These are phyloP conservation scores for Fusarium pseudonygamai DNA, from an alignment of 2,329 filamentous ascomycete species.

Conservation along the genomic window DNA sequence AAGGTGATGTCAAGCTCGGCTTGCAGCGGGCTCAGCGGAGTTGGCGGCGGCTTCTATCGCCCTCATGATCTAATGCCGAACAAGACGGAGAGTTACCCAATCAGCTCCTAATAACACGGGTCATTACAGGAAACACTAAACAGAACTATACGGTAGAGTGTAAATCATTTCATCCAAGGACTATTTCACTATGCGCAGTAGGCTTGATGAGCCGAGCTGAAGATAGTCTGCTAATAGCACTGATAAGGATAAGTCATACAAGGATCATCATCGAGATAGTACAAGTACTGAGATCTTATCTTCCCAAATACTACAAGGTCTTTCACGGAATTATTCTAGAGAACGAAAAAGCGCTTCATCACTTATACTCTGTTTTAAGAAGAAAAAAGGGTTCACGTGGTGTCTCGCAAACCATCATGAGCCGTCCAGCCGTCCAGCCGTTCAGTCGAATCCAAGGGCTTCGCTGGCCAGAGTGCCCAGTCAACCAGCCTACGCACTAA, in stretches of 20 bases:
- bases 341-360: not conserved
- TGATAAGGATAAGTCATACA: not conserved
- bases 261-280: not conserved
- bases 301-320: not conserved
- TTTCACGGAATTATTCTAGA: not conserved
- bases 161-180: not conserved
- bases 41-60: slow-evolving; percentile 41
- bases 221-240: not conserved
- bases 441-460: not conserved
- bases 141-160: not conserved
- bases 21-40: slow-evolving; percentile 48
- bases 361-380: not conserved
- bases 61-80: slow-evolving; percentile 34
- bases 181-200: not conserved
- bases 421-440: not conserved
- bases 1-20: slow-evolving; percentile 48
- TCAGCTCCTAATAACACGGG: not conserved
- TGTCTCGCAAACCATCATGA: not conserved
- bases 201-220: not conserved
- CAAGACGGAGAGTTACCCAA: slow-evolving; percentile 43
- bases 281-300: not conserved
- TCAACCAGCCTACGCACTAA: not conserved
- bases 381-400: too few relatives aligned
- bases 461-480: not conserved
- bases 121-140: not conserved